Evolutionary conservation across 257 asterid species (phyloP).

Genomic region (Primulina huaijiensis): DNA sequence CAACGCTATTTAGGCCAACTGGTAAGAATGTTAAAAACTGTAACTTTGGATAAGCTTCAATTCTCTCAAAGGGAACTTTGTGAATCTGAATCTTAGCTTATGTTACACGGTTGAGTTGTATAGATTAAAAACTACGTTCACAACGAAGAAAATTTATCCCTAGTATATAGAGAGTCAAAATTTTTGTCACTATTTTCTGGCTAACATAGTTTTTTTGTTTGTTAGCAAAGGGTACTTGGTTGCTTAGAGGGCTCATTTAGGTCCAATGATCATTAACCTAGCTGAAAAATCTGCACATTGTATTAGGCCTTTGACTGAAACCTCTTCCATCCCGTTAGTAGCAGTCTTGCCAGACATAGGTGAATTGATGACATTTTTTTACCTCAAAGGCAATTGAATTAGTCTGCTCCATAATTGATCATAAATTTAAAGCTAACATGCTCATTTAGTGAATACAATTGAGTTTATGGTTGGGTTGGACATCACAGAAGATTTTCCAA

Average conservation of each 20-base stretch:
- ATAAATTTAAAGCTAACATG: not conserved
- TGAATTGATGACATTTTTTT: not conserved
- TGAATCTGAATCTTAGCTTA: constrained; percentile 9
- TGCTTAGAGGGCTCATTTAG: not conserved
- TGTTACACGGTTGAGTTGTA: not conserved
- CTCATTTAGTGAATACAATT: no score
- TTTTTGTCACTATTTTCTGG: not conserved
- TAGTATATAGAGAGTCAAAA: not conserved
- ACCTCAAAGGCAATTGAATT: not conserved
- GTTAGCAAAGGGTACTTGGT: not conserved
- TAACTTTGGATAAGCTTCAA: not conserved
- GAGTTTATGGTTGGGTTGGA: not conserved
- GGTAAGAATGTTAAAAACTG: constrained; percentile 43
- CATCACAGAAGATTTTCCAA: not conserved
- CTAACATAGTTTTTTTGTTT: no score
- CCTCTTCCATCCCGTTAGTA: not conserved
- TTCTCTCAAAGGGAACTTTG: not conserved
- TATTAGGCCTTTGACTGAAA: not conserved
- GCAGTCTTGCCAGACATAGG: not conserved
- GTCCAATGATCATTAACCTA: not conserved
- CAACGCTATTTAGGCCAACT: constrained; percentile 87
- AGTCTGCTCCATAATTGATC: not conserved
- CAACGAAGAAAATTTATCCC: constrained; percentile 4
- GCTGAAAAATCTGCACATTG: not conserved
- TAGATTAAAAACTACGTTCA: not conserved